A percentile compares a stretch with the other conserved stretches of the same genome.
Evolutionary conservation across 1,284 basidiomycete species (phyloP).

Genomic region (Ganoderma sinense): DNA sequence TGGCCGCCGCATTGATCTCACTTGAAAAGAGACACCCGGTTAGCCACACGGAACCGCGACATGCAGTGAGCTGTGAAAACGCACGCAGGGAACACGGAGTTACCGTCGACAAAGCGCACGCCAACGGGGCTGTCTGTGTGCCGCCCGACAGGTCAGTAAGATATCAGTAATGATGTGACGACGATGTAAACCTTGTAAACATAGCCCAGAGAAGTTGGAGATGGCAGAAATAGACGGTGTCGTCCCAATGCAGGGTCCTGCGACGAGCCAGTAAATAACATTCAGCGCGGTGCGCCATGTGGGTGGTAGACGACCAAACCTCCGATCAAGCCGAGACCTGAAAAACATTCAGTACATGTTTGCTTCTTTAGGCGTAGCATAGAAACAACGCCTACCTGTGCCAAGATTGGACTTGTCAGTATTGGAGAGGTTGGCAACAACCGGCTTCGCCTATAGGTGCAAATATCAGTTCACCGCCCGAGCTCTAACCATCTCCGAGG

Average conservation of each 20-base stretch:
- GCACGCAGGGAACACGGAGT: slow-evolving; percentile 75
- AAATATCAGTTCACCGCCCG: neutral
- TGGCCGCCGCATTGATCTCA: slow-evolving; percentile 80
- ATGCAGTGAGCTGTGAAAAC: slow-evolving; percentile 26
- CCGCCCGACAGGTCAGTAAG: neutral
- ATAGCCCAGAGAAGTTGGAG: slow-evolving; percentile 69
- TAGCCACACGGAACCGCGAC: neutral
- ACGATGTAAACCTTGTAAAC: slow-evolving; percentile 58
- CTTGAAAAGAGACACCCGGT: slow-evolving; percentile 36
- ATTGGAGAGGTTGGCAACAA: slow-evolving; percentile 57
- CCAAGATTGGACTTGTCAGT: slow-evolving; percentile 63
- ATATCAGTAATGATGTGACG: neutral
- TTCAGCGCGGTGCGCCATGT: neutral
- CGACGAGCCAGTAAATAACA: no score
- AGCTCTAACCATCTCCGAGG: neutral
- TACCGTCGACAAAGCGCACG: slow-evolving; percentile 69
- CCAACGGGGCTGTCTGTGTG: slow-evolving; percentile 63
- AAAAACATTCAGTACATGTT: neutral
- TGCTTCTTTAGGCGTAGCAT: neutral
- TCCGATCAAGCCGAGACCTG: slow-evolving; percentile 49
- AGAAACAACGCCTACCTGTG: slow-evolving; percentile 49
- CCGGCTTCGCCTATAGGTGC: slow-evolving; percentile 48
- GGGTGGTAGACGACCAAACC: slow-evolving; percentile 40
- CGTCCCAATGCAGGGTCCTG: slow-evolving; percentile 73
- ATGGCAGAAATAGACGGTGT: slow-evolving; percentile 65